phyloP scores from a whole-genome alignment of 2,329 filamentous ascomycete species.

The Rhynchosporium graminicola region DNA sequence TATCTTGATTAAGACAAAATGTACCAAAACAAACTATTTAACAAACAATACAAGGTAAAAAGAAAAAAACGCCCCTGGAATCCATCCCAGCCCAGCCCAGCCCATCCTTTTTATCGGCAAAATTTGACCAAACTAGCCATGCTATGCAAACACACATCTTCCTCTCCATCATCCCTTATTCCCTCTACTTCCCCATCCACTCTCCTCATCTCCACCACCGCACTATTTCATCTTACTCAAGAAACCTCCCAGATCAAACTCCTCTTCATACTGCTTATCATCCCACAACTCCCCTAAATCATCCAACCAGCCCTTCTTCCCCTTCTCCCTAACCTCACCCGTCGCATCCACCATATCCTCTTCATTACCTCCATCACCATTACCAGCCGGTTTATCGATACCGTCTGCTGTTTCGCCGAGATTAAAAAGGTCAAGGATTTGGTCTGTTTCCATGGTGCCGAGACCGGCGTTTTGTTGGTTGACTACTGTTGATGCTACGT shows the following conservation, averaged over 20 bases:
- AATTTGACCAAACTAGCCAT: background rate
- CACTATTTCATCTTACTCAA: conserved; percentile 74
- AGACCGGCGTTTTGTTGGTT: conserved; percentile 98
- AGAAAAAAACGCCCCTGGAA: background rate
- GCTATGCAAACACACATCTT: conserved; percentile 8
- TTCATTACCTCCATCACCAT: conserved; percentile 61
- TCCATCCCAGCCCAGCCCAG: background rate
- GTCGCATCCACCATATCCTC: conserved; percentile 93
- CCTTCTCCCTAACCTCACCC: conserved; percentile 88
- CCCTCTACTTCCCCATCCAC: background rate
- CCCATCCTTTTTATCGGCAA: too few species aligned
- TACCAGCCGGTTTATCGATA: conserved; percentile 58
- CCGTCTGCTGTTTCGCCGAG: conserved; percentile 75
- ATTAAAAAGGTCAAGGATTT: conserved; percentile 95
- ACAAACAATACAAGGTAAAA: background rate
- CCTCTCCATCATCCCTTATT: background rate
- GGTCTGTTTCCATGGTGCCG: conserved; percentile 92
- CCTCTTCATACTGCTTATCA: conserved; percentile 95
- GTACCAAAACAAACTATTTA: background rate
- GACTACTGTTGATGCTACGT: conserved; percentile 95
- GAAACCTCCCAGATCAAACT: conserved; percentile 94
- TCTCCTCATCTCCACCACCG: background rate
- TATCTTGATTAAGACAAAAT: too few species aligned
- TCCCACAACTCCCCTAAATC: conserved; percentile 97
- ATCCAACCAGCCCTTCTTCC: conserved; percentile 95